phyloP scores from a whole-genome alignment of 2,329 filamentous ascomycete species.

The Aaosphaeria arxii region DNA sequence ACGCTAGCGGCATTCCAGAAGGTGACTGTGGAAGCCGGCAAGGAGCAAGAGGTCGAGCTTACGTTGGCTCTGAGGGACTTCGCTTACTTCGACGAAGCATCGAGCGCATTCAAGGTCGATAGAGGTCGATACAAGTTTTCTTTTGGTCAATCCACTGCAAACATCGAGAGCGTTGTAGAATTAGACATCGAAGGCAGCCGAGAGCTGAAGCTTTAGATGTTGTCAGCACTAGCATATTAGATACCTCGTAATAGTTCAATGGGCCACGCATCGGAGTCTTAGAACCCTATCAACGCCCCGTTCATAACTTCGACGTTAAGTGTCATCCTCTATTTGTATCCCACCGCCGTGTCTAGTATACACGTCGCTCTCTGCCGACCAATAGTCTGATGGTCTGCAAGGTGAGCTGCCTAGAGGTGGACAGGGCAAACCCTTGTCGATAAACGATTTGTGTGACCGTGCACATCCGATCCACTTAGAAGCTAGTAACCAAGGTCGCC shows the following conservation, averaged over 20 bases:
- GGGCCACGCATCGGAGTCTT: no score
- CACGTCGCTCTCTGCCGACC: no score
- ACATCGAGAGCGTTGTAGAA: conserved; percentile 21
- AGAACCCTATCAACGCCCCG: background rate
- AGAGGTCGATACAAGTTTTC: conserved; percentile 28
- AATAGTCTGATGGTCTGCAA: no score
- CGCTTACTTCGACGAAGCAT: conserved; percentile 29
- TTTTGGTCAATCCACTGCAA: conserved; percentile 26
- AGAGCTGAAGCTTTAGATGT: conserved; percentile 14
- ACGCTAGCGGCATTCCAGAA: conserved; percentile 68
- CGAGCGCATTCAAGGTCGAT: conserved; percentile 27
- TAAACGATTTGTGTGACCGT: no score
- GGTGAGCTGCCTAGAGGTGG: no score
- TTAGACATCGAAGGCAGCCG: conserved; percentile 18
- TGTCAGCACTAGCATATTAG: background rate
- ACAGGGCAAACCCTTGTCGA: no score
- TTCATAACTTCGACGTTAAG: background rate
- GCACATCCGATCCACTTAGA: no score
- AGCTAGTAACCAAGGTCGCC: no score
- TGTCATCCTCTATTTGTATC: background rate
- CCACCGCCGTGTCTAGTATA: no score
- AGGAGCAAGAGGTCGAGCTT: conserved; percentile 57
- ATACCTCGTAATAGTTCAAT: background rate
- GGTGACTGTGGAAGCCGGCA: conserved; percentile 56
- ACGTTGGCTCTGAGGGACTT: conserved; percentile 20